Conservation (phyloP, 2,329 filamentous ascomycete species). For the Tolypocladium sp. region DNA sequence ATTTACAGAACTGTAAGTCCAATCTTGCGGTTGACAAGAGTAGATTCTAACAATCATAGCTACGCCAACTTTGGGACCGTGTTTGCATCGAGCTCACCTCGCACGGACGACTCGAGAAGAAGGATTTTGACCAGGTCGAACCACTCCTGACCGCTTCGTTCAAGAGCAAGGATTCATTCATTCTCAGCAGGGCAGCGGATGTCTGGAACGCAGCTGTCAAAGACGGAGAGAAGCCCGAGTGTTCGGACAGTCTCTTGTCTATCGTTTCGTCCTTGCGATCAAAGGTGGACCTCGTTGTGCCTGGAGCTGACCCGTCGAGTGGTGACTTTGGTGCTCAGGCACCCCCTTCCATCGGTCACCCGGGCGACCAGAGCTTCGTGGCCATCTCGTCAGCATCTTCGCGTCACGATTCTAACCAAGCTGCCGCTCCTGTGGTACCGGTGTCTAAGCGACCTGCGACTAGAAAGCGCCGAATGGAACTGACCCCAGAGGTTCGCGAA, state of each 20-base stretch:
- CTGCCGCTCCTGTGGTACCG: conserved; percentile 6
- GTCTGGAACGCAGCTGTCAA: conserved; percentile 67
- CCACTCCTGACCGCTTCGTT: conserved; percentile 45
- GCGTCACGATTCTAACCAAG: conserved; percentile 10
- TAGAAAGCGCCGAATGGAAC: conserved; percentile 18
- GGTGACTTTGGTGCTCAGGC: conserved; percentile 28
- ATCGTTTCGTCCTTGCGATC: conserved; percentile 53
- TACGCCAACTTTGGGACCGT: conserved; percentile 39
- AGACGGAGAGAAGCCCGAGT: conserved; percentile 47
- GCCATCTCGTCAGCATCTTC: conserved; percentile 20
- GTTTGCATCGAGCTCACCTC: conserved; percentile 31
- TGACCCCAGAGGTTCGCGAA: conserved; percentile 14
- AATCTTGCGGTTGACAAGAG: neutral
- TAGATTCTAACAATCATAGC: conserved; percentile 27
- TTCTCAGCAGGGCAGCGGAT: conserved; percentile 39
- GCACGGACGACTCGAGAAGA: conserved; percentile 24
- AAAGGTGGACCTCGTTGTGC: conserved; percentile 37
- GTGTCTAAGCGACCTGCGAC: conserved; percentile 11
- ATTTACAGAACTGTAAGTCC: conserved; percentile 36
- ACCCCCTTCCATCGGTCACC: conserved; percentile 36
- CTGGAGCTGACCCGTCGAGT: conserved; percentile 30
- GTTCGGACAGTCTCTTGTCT: conserved; percentile 54
- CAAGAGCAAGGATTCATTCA: conserved; percentile 45
- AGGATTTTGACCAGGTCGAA: conserved; percentile 45
- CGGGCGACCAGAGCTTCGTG: conserved; percentile 33